Percentiles rank a stretch among this genome's conserved stretches.
Conservation (phyloP, 1,139 yeast species). For the Yamadazyma triangularis region DNA sequence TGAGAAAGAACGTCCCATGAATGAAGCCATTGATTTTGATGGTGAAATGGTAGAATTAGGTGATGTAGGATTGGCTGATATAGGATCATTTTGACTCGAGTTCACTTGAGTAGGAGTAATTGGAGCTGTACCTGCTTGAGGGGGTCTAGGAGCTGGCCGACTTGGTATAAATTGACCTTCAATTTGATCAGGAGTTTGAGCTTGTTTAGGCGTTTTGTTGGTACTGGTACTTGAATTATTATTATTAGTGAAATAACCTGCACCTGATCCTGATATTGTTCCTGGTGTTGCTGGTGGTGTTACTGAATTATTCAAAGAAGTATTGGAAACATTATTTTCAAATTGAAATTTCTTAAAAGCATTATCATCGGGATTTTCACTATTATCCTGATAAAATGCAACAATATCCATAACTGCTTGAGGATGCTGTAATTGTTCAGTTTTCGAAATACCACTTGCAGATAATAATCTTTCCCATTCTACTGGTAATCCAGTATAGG, state of each 20-base stretch:
- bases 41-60: slow-evolving; percentile 8
- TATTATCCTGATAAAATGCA: slow-evolving; percentile 72
- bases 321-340: slow-evolving; percentile 19
- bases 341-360: slow-evolving; percentile 71
- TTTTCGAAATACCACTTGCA: slow-evolving; percentile 80
- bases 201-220: slow-evolving; percentile 7
- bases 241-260: slow-evolving; percentile 9
- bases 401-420: slow-evolving; percentile 94
- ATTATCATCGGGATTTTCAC: slow-evolving; percentile 61
- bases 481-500: slow-evolving; percentile 84
- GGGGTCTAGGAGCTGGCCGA: slow-evolving; percentile 65
- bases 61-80: slow-evolving; percentile 2
- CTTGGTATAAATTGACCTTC: slow-evolving; percentile 57
- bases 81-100: background rate
- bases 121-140: slow-evolving; percentile 13
- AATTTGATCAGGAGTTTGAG: slow-evolving; percentile 6
- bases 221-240: slow-evolving; percentile 2
- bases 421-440: slow-evolving; percentile 86
- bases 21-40: slow-evolving; percentile 13
- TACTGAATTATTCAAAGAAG: slow-evolving; percentile 19
- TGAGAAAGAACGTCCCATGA: slow-evolving; percentile 37
- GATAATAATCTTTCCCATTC: slow-evolving; percentile 86
- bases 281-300: slow-evolving; percentile 28
- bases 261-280: slow-evolving; percentile 5
- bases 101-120: slow-evolving; percentile 1